phyloP scores from a whole-genome alignment of 2,329 filamentous ascomycete genomes.

The Fusarium sp. region DNA sequence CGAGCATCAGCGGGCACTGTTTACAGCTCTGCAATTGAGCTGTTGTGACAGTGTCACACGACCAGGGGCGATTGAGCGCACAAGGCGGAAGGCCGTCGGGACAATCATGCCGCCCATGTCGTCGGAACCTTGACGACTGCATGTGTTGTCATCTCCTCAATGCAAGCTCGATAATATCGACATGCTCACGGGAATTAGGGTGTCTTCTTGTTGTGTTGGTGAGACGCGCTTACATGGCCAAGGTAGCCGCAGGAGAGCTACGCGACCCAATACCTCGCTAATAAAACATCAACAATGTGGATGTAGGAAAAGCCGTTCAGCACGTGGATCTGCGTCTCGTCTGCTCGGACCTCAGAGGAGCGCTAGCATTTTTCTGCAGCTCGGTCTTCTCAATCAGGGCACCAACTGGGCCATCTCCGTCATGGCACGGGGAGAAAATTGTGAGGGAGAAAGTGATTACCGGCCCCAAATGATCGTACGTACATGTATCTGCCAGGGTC shows the following conservation, averaged over 20 bases:
- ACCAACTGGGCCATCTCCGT: conserved; percentile 31
- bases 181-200: neutral
- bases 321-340: conserved; percentile 46
- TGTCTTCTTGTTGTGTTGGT: neutral
- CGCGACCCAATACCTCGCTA: conserved; percentile 19
- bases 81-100: conserved; percentile 14
- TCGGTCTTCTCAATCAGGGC: conserved; percentile 19
- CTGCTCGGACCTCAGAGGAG: conserved; percentile 23
- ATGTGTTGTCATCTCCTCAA: conserved; percentile 1
- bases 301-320: conserved; percentile 41
- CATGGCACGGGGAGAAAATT: conserved; percentile 23
- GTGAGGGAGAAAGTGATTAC: neutral
- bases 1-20: conserved; percentile 1
- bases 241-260: conserved; percentile 9
- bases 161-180: neutral
- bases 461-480: conserved; percentile 10
- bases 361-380: conserved; percentile 21
- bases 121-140: conserved; percentile 31
- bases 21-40: conserved; percentile 14
- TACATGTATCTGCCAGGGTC: conserved; percentile 7
- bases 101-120: conserved; percentile 32
- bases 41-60: conserved; percentile 39
- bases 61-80: conserved; percentile 21
- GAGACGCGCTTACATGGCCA: neutral
- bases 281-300: conserved; percentile 16